Conservation (phyloP, 306 rosid genomes). For the Fragaria ananassa region DNA sequence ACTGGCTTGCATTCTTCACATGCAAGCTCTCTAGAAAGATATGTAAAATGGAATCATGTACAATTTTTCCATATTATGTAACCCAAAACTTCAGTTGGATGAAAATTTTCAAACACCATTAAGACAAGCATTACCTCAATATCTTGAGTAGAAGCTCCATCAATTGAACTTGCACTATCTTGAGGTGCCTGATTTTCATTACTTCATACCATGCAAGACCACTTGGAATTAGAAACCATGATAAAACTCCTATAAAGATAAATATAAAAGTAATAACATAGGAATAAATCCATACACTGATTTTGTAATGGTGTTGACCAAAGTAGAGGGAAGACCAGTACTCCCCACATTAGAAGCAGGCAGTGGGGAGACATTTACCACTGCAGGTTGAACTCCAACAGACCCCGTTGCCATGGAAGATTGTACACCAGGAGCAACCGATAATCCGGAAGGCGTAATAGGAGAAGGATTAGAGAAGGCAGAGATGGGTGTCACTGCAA, state of each 20-base stretch:
- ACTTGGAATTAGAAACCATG: conserved; percentile 23
- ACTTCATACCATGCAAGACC: conserved; percentile 22
- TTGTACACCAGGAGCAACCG: conserved; percentile 38
- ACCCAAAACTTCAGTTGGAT: neutral
- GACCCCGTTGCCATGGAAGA: conserved; percentile 41
- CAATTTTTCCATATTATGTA: conserved; percentile 2
- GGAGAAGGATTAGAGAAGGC: conserved; percentile 56
- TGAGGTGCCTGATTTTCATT: conserved; percentile 58
- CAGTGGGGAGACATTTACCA: conserved; percentile 33
- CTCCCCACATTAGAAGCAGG: conserved; percentile 46
- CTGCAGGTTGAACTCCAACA: conserved; percentile 48
- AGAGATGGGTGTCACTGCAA: conserved; percentile 67
- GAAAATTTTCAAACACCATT: neutral
- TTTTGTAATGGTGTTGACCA: conserved; percentile 38
- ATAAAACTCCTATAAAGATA: conserved; percentile 1
- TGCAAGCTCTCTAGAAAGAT: neutral
- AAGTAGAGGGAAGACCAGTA: conserved; percentile 49
- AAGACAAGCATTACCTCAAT: conserved; percentile 55
- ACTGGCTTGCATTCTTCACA: neutral
- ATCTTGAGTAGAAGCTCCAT: conserved; percentile 64
- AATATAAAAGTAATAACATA: conserved; percentile 13
- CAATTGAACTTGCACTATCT: conserved; percentile 41
- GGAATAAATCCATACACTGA: conserved; percentile 49
- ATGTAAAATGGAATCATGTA: neutral
- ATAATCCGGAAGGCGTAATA: conserved; percentile 44